Evolutionary conservation across 768 basidiomycete species (phyloP).

Genomic region (Lentinula boryana): DNA sequence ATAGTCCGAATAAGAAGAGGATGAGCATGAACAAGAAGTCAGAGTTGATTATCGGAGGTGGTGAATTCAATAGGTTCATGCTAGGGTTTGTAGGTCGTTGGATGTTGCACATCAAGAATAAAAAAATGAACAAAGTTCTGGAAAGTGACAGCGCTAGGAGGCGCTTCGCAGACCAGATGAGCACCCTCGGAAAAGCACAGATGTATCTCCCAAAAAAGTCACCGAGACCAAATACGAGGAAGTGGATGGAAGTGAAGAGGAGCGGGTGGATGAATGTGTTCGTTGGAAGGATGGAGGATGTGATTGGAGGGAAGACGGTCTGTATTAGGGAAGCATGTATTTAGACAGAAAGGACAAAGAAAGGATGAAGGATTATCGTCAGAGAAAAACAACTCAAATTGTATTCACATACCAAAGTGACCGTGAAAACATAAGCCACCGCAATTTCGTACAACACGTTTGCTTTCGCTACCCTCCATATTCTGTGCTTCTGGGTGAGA

Average conservation of each 20-base stretch:
- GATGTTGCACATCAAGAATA: slow-evolving; percentile 88
- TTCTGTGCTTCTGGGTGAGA: slow-evolving; percentile 33
- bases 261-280: slow-evolving; percentile 67
- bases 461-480: slow-evolving; percentile 49
- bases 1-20: slow-evolving; percentile 65
- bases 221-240: slow-evolving; percentile 68
- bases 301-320: slow-evolving; percentile 87
- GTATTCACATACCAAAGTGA: slow-evolving; percentile 61
- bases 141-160: slow-evolving; percentile 59
- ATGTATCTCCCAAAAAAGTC: slow-evolving; percentile 67
- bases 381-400: background rate
- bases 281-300: slow-evolving; percentile 65
- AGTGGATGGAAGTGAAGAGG: slow-evolving; percentile 76
- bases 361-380: slow-evolving; percentile 1
- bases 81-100: slow-evolving; percentile 32
- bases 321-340: slow-evolving; percentile 19
- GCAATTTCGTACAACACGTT: slow-evolving; percentile 71
- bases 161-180: slow-evolving; percentile 63
- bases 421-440: slow-evolving; percentile 67
- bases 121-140: slow-evolving; percentile 77
- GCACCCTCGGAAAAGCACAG: slow-evolving; percentile 58
- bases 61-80: slow-evolving; percentile 13
- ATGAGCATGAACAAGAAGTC: slow-evolving; percentile 73
- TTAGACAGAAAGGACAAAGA: background rate
- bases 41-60: slow-evolving; percentile 60